A percentile compares a stretch with the other conserved stretches of the same genome.
Evolutionary conservation across 257 asterid species (phyloP).

Genomic region (Solanum chilense): DNA sequence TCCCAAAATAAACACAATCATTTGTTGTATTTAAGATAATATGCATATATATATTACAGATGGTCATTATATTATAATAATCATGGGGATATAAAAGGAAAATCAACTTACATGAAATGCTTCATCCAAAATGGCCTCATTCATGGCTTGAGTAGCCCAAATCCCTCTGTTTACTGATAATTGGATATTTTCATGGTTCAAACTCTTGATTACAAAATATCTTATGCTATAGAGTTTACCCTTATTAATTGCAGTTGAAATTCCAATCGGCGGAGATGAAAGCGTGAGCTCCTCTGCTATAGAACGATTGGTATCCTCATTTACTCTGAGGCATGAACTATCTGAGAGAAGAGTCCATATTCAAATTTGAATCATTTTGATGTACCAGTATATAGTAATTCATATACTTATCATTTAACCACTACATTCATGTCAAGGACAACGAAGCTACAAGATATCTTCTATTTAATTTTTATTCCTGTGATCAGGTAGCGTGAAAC

Average conservation of each 20-base stretch:
- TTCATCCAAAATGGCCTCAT: constrained; percentile 93
- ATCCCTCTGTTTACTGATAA: constrained; percentile 69
- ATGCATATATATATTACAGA: background rate
- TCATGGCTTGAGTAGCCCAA: constrained; percentile 99
- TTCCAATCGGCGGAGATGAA: constrained; percentile 38
- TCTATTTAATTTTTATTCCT: background rate
- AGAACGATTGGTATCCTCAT: constrained; percentile 43
- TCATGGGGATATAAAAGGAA: constrained; percentile 4
- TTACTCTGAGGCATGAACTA: constrained; percentile 31
- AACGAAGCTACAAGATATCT: background rate
- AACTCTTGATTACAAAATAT: constrained; percentile 92
- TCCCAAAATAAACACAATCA: background rate
- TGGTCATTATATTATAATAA: background rate
- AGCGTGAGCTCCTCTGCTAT: constrained; percentile 35
- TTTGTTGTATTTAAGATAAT: background rate
- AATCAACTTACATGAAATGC: constrained; percentile 71
- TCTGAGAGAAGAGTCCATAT: constrained; percentile 25
- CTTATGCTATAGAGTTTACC: constrained; percentile 35
- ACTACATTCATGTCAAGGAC: background rate
- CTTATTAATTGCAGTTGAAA: constrained; percentile 39
- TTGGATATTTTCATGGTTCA: constrained; percentile 77
- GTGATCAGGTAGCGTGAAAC: background rate
- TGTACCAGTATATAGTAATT: background rate
- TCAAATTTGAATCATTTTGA: constrained; percentile 5
- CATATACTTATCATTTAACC: background rate